Evolutionary conservation across 2,329 filamentous ascomycete genomes (phyloP).

Genomic region (Pseudonectria foliicola): DNA sequence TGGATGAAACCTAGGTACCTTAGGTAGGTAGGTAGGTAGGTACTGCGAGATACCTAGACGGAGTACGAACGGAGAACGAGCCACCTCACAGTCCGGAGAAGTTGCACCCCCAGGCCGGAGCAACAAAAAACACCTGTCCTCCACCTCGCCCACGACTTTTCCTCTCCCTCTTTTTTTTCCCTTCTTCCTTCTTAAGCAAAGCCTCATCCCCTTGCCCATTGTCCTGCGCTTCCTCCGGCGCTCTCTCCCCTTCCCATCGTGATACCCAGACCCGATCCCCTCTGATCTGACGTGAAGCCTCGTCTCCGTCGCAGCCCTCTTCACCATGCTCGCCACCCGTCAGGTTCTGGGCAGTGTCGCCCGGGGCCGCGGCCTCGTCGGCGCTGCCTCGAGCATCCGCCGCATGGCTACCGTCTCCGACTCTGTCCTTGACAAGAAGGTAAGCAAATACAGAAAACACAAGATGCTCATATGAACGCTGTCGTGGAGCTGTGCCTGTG

Average conservation of each 20-base stretch:
- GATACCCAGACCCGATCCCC: slow-evolving; percentile 23
- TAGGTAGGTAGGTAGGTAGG: no score
- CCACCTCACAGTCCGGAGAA: not conserved
- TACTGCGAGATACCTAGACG: no score
- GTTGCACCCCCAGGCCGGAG: slow-evolving; percentile 8
- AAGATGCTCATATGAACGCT: not conserved
- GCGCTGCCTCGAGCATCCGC: slow-evolving; percentile 55
- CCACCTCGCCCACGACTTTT: slow-evolving; percentile 13
- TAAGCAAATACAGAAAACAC: slow-evolving; percentile 25
- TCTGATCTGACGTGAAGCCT: slow-evolving; percentile 11
- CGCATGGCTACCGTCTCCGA: slow-evolving; percentile 82
- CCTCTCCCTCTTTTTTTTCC: slow-evolving; percentile 10
- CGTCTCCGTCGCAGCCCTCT: slow-evolving; percentile 9
- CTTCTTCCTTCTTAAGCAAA: slow-evolving; percentile 22
- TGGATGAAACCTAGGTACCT: no score
- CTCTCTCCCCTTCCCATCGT: slow-evolving; percentile 10
- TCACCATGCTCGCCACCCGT: slow-evolving; percentile 63
- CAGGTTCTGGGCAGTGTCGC: slow-evolving; percentile 60
- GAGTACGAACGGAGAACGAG: no score
- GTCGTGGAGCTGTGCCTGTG: not conserved
- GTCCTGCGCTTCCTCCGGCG: slow-evolving; percentile 10
- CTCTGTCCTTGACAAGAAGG: slow-evolving; percentile 85
- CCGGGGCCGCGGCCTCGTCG: slow-evolving; percentile 50
- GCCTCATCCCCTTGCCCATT: slow-evolving; percentile 11
- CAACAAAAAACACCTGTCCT: slow-evolving; percentile 21